Conservation (phyloP, 768 basidiomycete genomes). For the Trametes coccinea region DNA sequence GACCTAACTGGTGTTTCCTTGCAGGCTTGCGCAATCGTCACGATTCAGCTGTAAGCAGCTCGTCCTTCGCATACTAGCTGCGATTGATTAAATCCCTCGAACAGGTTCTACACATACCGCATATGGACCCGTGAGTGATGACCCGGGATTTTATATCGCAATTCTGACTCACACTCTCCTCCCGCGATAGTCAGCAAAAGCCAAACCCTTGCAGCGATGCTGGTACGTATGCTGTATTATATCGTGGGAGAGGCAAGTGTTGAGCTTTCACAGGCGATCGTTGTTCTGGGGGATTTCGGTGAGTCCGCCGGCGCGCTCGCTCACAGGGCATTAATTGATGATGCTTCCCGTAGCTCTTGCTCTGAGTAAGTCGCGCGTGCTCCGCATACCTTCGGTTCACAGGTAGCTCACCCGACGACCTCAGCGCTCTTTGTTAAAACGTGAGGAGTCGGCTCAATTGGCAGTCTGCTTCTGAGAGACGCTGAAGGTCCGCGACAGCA, state of each 20-base stretch:
- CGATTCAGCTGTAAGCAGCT: constrained; percentile 7
- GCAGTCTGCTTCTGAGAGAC: not conserved
- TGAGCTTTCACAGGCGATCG: not conserved
- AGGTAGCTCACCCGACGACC: too few species aligned
- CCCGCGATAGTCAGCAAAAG: constrained; percentile 7
- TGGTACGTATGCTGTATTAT: not conserved
- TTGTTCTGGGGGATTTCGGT: constrained; percentile 5
- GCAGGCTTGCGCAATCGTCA: constrained; percentile 10
- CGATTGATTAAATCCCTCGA: not conserved
- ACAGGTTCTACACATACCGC: constrained; percentile 15
- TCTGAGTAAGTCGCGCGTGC: not conserved
- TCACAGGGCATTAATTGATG: not conserved
- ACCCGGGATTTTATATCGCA: not conserved
- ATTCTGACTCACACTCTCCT: not conserved
- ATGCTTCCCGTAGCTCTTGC: not conserved
- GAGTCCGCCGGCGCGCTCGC: not conserved
- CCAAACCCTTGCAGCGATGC: not conserved
- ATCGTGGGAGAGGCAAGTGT: not conserved
- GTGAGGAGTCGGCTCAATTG: not conserved
- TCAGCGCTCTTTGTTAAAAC: constrained; percentile 13
- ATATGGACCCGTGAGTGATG: constrained; percentile 17
- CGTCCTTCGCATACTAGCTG: not conserved
- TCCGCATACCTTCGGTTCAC: too few species aligned
- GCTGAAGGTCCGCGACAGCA: not conserved
- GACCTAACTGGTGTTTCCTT: not conserved